Evolutionary conservation across 176 grass and related monocot genomes (phyloP).

Genomic region (Olyra latifolia): DNA sequence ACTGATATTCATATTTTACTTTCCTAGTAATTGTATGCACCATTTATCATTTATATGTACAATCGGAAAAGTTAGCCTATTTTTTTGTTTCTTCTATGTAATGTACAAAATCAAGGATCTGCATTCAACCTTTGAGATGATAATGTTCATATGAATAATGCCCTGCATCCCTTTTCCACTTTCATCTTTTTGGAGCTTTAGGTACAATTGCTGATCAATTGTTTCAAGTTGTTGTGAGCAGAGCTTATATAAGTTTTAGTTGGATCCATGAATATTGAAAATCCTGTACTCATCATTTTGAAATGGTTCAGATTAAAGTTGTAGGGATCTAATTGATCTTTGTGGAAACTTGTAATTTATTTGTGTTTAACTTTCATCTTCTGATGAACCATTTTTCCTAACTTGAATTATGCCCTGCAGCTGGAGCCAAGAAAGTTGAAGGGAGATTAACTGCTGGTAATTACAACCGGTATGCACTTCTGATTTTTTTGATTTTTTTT

Average conservation of each 20-base stretch:
- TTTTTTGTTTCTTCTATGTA: background rate
- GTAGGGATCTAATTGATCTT: background rate
- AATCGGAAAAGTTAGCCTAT: background rate
- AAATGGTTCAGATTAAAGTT: background rate
- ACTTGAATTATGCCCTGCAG: constrained; percentile 44
- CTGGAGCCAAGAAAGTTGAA: constrained; percentile 73
- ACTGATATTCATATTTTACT: background rate
- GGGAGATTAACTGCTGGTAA: constrained; percentile 79
- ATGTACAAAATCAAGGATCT: constrained; percentile 8
- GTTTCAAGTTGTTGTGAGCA: background rate
- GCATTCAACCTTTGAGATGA: background rate
- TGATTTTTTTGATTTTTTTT: background rate
- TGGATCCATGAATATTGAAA: background rate
- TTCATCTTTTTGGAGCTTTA: background rate
- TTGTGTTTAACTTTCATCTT: background rate
- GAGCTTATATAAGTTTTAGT: background rate
- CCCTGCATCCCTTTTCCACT: background rate
- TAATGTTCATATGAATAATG: background rate
- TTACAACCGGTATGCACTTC: constrained; percentile 55
- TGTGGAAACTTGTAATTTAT: background rate
- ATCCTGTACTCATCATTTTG: background rate
- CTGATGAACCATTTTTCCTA: background rate
- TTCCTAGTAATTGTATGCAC: background rate
- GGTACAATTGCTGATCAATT: background rate
- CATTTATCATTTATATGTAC: background rate